These are phyloP conservation scores for Coniferiporia sulphurascens DNA, from an alignment of 1,284 basidiomycete species.

Conservation along the genomic window DNA sequence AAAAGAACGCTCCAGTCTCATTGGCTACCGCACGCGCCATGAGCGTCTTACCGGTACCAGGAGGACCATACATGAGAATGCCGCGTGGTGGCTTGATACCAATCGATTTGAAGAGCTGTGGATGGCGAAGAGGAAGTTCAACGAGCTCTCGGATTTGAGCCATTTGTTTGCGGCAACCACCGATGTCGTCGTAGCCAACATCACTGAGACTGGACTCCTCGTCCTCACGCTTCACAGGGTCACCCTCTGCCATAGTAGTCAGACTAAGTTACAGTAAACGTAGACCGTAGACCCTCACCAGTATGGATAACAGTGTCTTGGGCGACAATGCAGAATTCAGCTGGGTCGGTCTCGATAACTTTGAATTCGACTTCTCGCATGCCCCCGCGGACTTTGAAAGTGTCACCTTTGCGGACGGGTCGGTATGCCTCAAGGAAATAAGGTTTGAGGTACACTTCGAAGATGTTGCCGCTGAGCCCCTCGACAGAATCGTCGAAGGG, in stretches of 20 bases:
- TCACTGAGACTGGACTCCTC: slow-evolving; percentile 96
- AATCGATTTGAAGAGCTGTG: slow-evolving; percentile 99
- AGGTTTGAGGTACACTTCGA: slow-evolving; percentile 97
- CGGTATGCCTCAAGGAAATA: slow-evolving; percentile 99
- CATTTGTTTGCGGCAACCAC: slow-evolving; percentile 99
- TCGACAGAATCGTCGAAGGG: slow-evolving; percentile 99
- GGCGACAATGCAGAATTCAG: slow-evolving; percentile 95
- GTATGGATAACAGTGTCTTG: slow-evolving; percentile 97
- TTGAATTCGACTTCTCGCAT: slow-evolving; percentile 99
- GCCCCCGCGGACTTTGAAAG: slow-evolving; percentile 97
- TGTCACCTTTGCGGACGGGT: slow-evolving; percentile 94
- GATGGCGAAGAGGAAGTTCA: slow-evolving; percentile 95
- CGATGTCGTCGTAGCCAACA: slow-evolving; percentile 99
- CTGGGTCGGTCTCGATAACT: slow-evolving; percentile 91
- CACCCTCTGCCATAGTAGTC: slow-evolving; percentile 66
- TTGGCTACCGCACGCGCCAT: slow-evolving; percentile 99
- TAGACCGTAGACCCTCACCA: slow-evolving; percentile 36
- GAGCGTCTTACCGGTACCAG: slow-evolving; percentile 95
- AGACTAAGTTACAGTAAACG: slow-evolving; percentile 23
- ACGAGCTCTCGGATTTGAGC: slow-evolving; percentile 99
- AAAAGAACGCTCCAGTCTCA: slow-evolving; percentile 99
- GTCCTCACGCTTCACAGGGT: slow-evolving; percentile 97
- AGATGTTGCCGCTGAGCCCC: slow-evolving; percentile 96
- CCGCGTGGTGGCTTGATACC: slow-evolving; percentile 99
- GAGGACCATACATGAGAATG: slow-evolving; percentile 95